Percentiles rank a stretch among this genome's conserved stretches.
Conservation (phyloP, 1,284 basidiomycete species). For the Tetrapyrgos nigripes region DNA sequence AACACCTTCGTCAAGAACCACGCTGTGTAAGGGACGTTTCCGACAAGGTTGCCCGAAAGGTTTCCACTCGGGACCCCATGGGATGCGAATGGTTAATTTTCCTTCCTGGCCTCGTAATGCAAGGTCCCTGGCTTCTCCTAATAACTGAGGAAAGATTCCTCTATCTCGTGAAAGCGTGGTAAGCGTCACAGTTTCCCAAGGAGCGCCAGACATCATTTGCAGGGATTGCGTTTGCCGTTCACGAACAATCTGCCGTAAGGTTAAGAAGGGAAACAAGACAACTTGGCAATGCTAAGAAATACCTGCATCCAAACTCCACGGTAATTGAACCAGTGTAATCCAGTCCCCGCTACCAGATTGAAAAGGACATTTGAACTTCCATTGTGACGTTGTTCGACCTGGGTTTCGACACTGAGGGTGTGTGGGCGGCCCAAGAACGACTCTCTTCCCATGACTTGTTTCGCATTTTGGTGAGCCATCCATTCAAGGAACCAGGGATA, state of each 20-base stretch:
- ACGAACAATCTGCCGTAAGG: conserved; percentile 76
- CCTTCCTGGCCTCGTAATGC: conserved; percentile 90
- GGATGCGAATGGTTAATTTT: conserved; percentile 95
- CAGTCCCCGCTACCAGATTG: conserved; percentile 94
- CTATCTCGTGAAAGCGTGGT: conserved; percentile 92
- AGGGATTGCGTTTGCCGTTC: conserved; percentile 94
- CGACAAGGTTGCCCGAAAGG: conserved; percentile 94
- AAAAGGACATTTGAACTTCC: conserved; percentile 89
- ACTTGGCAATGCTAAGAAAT: conserved; percentile 25
- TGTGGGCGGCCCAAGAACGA: conserved; percentile 78
- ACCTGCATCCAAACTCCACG: conserved; percentile 96
- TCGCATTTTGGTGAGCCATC: conserved; percentile 78
- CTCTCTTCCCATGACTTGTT: conserved; percentile 29
- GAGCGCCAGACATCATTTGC: conserved; percentile 89
- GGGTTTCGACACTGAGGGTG: conserved; percentile 95
- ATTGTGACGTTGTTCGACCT: conserved; percentile 87
- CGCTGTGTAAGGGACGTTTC: conserved; percentile 88
- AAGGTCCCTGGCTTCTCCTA: conserved; percentile 88
- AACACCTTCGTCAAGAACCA: conserved; percentile 87
- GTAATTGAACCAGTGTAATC: conserved; percentile 94
- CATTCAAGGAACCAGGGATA: conserved; percentile 98
- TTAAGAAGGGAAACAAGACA: conserved; percentile 3
- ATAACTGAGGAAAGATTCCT: conserved; percentile 79
- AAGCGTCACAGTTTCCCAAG: conserved; percentile 97
- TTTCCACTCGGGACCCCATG: conserved; percentile 96